Conservation (phyloP, 2,329 filamentous ascomycete genomes). For the Emmonsiellopsis sp. region DNA sequence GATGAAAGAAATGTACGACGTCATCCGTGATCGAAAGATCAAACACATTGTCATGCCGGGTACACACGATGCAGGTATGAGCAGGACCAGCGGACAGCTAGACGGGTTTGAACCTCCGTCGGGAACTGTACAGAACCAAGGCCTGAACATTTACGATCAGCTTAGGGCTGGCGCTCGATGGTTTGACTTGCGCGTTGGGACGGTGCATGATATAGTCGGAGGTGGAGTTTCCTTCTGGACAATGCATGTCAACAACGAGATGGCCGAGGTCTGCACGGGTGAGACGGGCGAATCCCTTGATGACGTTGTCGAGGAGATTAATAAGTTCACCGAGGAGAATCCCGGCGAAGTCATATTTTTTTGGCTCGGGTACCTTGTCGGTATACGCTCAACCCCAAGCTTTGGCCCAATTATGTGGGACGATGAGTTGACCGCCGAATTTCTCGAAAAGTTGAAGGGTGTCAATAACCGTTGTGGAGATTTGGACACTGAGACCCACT, state of each 20-base stretch:
- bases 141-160: slow-evolving; percentile 36
- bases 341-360: slow-evolving; percentile 34
- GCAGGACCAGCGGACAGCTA: slow-evolving; percentile 24
- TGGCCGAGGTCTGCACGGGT: neutral
- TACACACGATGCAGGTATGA: slow-evolving; percentile 42
- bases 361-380: neutral
- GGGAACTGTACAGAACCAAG: slow-evolving; percentile 31
- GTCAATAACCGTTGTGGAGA: slow-evolving; percentile 33
- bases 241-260: neutral
- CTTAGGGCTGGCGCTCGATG: slow-evolving; percentile 38
- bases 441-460: slow-evolving; percentile 33
- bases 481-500: slow-evolving; percentile 18
- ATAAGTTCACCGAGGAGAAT: slow-evolving; percentile 36
- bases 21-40: slow-evolving; percentile 30
- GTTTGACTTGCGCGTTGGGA: slow-evolving; percentile 31
- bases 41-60: slow-evolving; percentile 42
- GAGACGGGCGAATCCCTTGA: neutral
- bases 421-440: slow-evolving; percentile 21
- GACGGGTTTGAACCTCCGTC: slow-evolving; percentile 6
- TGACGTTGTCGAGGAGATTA: slow-evolving; percentile 20
- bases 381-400: slow-evolving; percentile 36
- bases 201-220: neutral
- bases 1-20: slow-evolving; percentile 32
- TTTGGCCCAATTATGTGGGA: slow-evolving; percentile 18
- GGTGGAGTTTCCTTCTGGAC: neutral